phyloP scores from a whole-genome alignment of 202 grass and related monocot species.

The Carex arenaria region DNA sequence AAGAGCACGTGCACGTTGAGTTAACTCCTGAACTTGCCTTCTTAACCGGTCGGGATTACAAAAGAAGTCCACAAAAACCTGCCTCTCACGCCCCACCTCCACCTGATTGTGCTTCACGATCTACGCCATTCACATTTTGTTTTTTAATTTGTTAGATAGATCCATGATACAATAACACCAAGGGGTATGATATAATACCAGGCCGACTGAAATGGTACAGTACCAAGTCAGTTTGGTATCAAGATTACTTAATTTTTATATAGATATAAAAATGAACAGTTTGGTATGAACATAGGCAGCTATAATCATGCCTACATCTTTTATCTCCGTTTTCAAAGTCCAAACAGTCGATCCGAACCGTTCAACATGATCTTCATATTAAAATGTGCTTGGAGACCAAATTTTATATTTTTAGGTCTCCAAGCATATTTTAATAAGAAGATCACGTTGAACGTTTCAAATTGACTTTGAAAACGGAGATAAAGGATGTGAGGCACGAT shows the following conservation, averaged over 20 bases:
- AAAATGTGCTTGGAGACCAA: no score
- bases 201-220: not conserved
- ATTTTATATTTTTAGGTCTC: no score
- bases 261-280: not conserved
- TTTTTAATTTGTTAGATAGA: not conserved
- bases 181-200: not conserved
- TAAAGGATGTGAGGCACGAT: no score
- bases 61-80: slow-evolving; percentile 84
- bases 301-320: no score
- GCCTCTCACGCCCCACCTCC: slow-evolving; percentile 55
- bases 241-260: not conserved
- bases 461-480: no score
- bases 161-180: not conserved
- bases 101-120: slow-evolving; percentile 68
- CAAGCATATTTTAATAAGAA: no score
- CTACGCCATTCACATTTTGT: slow-evolving; percentile 30
- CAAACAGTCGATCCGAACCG: no score
- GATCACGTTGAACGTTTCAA: no score
- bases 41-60: slow-evolving; percentile 70
- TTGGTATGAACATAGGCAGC: no score
- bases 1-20: slow-evolving; percentile 42
- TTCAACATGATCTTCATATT: no score
- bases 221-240: not conserved
- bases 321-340: no score
- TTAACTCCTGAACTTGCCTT: slow-evolving; percentile 67